Percentiles rank a stretch among this genome's conserved stretches.
Evolutionary conservation across 2,329 filamentous ascomycete genomes (phyloP).

Genomic region (Fusarium robinianum): DNA sequence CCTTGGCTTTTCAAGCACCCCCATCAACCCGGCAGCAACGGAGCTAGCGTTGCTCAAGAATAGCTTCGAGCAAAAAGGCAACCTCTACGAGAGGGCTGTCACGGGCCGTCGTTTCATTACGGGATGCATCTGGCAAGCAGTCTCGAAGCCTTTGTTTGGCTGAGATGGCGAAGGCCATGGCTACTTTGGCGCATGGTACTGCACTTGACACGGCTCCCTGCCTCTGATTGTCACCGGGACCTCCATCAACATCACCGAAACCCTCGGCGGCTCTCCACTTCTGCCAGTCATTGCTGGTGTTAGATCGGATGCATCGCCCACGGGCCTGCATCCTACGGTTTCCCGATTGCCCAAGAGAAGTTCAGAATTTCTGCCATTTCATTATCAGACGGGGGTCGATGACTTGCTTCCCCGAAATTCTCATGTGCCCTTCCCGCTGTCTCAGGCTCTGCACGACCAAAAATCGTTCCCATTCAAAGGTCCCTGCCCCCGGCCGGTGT

Average conservation of each 20-base stretch:
- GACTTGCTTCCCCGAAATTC: slow-evolving; percentile 43
- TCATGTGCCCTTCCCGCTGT: slow-evolving; percentile 47
- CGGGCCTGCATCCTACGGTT: slow-evolving; percentile 19
- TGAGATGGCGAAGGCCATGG: slow-evolving; percentile 33
- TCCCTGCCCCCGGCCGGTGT: slow-evolving; percentile 35
- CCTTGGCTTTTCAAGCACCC: too few relatives aligned
- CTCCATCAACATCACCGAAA: slow-evolving; percentile 19
- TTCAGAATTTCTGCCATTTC: slow-evolving; percentile 21
- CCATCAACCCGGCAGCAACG: too few relatives aligned
- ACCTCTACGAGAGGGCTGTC: slow-evolving; percentile 16
- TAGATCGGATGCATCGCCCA: slow-evolving; percentile 24
- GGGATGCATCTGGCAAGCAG: slow-evolving; percentile 23
- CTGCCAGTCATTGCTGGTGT: slow-evolving; percentile 14
- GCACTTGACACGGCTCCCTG: slow-evolving; percentile 39
- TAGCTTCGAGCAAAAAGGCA: slow-evolving; percentile 19
- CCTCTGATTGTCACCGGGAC: slow-evolving; percentile 32
- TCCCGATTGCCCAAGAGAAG: slow-evolving; percentile 19
- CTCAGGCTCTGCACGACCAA: slow-evolving; percentile 50
- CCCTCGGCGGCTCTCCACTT: slow-evolving; percentile 18
- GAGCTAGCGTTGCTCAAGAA: slow-evolving; percentile 20
- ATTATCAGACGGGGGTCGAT: slow-evolving; percentile 37
- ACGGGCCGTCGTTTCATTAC: slow-evolving; percentile 29
- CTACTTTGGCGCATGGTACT: slow-evolving; percentile 30
- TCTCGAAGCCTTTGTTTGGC: slow-evolving; percentile 36
- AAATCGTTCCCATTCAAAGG: slow-evolving; percentile 36